These are phyloP conservation scores for Acanthamoeba culbertsoni DNA, from an alignment of 208 protist genomes.

Conservation along the genomic window DNA sequence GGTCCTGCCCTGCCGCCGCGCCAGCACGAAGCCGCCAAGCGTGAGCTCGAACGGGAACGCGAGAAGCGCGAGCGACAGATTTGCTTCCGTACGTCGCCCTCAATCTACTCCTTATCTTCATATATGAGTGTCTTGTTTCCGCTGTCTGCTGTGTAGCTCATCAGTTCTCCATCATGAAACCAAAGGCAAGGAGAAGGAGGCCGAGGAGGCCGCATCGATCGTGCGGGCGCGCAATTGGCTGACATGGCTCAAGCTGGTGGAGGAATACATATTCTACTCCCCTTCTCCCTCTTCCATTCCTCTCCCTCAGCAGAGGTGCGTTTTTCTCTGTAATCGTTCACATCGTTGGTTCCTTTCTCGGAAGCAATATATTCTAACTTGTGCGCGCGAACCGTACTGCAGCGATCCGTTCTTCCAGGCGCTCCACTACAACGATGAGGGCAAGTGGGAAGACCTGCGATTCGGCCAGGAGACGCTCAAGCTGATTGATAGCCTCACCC, in stretches of 20 bases:
- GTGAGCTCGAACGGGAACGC: neutral
- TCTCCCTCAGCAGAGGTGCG: neutral
- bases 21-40: neutral
- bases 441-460: slow-evolving; percentile 50
- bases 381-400: too few relatives aligned
- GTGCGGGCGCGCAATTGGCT: neutral
- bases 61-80: neutral
- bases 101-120: neutral
- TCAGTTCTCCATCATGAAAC: neutral
- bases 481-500: neutral
- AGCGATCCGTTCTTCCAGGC: slow-evolving; percentile 45
- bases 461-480: slow-evolving; percentile 46
- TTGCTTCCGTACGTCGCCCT: neutral
- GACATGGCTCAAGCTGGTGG: slow-evolving; percentile 46
- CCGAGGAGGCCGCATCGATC: neutral
- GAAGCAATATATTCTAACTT: too few relatives aligned
- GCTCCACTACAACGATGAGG: slow-evolving; percentile 38
- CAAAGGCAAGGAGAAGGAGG: slow-evolving; percentile 2
- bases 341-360: too few relatives aligned
- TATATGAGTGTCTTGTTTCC: neutral
- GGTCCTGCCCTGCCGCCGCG: neutral
- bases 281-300: neutral
- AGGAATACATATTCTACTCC: slow-evolving; percentile 42
- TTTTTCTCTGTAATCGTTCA: too few relatives aligned
- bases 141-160: neutral